These are phyloP conservation scores for Candida anglica DNA, from an alignment of 805 yeast genomes.

Conservation along the genomic window DNA sequence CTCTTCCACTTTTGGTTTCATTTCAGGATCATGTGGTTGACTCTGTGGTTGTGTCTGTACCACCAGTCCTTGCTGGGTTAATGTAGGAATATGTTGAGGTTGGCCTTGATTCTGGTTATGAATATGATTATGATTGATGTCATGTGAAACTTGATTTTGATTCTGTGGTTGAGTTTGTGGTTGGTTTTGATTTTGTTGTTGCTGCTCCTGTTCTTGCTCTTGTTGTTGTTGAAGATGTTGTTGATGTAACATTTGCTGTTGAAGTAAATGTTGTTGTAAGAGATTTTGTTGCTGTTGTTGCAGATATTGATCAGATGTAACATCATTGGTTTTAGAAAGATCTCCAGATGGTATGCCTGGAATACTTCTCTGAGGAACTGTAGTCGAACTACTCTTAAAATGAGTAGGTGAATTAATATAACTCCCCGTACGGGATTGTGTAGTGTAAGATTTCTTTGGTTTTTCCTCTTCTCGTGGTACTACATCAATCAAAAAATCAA, in stretches of 20 bases:
- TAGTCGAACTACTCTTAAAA: neutral
- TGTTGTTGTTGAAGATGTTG: constrained; percentile 10
- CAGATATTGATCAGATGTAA: constrained; percentile 4
- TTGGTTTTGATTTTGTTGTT: constrained; percentile 6
- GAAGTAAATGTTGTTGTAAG: constrained; percentile 12
- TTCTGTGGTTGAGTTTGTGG: constrained; percentile 1
- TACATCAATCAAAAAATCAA: constrained; percentile 92
- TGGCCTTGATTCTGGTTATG: too few relatives aligned
- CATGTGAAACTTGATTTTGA: neutral
- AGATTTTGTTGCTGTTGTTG: constrained; percentile 9
- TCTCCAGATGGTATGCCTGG: neutral
- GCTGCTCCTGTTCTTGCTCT: constrained; percentile 6
- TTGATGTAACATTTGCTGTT: constrained; percentile 14
- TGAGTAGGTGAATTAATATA: constrained; percentile 9
- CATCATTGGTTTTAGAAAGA: neutral
- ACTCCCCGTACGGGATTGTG: constrained; percentile 17
- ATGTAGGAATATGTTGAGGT: neutral
- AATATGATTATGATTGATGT: too few relatives aligned
- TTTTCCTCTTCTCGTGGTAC: constrained; percentile 87
- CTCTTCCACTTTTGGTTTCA: neutral
- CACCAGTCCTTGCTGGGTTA: neutral
- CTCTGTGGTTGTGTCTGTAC: too few relatives aligned
- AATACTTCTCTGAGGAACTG: too few relatives aligned
- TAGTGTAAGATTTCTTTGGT: constrained; percentile 36
- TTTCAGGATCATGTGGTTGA: neutral